Conservation (phyloP, 2,329 filamentous ascomycete species). For the Knoxdaviesia proteae region DNA sequence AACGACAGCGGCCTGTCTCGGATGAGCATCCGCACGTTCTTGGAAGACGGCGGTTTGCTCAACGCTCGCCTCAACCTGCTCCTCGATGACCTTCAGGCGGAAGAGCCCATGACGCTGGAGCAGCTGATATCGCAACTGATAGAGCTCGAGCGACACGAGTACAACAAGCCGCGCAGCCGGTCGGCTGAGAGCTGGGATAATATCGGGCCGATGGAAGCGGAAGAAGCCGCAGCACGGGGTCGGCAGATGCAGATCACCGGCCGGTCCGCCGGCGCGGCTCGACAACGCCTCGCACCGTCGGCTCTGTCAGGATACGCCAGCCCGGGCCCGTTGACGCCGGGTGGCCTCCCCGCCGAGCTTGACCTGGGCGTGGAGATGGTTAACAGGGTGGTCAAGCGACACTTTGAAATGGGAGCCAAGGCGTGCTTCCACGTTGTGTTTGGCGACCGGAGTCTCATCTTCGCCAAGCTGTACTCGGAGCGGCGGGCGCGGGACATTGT, state of each 20-base stretch:
- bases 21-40: slow-evolving; percentile 78
- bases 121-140: slow-evolving; percentile 52
- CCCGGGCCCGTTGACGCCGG: slow-evolving; percentile 64
- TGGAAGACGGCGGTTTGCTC: slow-evolving; percentile 68
- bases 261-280: slow-evolving; percentile 1
- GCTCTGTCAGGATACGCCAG: slow-evolving; percentile 31
- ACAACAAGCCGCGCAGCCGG: slow-evolving; percentile 37
- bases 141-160: slow-evolving; percentile 47
- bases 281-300: slow-evolving; percentile 16
- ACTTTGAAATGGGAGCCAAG: slow-evolving; percentile 83
- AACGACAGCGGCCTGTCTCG: slow-evolving; percentile 45
- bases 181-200: slow-evolving; percentile 74
- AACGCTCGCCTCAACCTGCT: slow-evolving; percentile 71
- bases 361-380: slow-evolving; percentile 36
- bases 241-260: slow-evolving; percentile 8
- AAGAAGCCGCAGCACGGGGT: slow-evolving; percentile 36
- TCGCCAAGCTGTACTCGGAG: slow-evolving; percentile 77
- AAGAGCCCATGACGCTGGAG: slow-evolving; percentile 46
- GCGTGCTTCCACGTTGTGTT: slow-evolving; percentile 92
- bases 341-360: slow-evolving; percentile 26
- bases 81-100: slow-evolving; percentile 57
- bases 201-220: slow-evolving; percentile 1
- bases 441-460: slow-evolving; percentile 87
- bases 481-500: slow-evolving; percentile 58
- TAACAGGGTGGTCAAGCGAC: slow-evolving; percentile 51